phyloP scores from a whole-genome alignment of 768 basidiomycete species.

The Pleurotus giganteus region DNA sequence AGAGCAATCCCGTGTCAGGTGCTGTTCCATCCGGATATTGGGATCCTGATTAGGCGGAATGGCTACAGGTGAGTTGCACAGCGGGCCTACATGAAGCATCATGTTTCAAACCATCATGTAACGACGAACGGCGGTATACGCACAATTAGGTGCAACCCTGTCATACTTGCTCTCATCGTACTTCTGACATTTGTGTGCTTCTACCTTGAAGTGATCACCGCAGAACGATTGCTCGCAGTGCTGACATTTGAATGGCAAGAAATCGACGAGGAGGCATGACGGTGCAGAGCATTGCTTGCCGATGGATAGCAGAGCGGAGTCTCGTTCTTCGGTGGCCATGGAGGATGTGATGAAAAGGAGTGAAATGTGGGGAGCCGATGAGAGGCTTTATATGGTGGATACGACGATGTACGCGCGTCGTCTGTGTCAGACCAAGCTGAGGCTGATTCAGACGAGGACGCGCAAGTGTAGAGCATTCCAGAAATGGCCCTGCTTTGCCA shows the following conservation, averaged over 20 bases:
- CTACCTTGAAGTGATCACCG: constrained; percentile 74
- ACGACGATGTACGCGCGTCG: constrained; percentile 2
- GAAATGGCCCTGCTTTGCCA: background rate
- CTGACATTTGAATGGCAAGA: constrained; percentile 84
- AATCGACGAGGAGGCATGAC: constrained; percentile 73
- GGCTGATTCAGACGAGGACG: background rate
- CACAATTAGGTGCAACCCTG: constrained; percentile 76
- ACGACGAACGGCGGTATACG: constrained; percentile 19
- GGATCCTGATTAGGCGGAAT: constrained; percentile 79
- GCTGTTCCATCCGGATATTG: constrained; percentile 77
- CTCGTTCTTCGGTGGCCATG: constrained; percentile 29
- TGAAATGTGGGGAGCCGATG: background rate
- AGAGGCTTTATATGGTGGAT: background rate
- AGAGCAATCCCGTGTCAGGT: constrained; percentile 64
- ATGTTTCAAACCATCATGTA: background rate
- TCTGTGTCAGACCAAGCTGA: background rate
- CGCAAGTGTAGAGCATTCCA: constrained; percentile 1
- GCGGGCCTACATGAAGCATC: constrained; percentile 50
- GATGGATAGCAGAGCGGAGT: constrained; percentile 59
- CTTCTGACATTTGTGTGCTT: constrained; percentile 62
- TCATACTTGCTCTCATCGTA: constrained; percentile 73
- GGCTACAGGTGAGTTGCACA: constrained; percentile 75
- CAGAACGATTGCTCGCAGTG: constrained; percentile 74
- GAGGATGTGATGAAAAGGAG: background rate
- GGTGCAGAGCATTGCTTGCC: constrained; percentile 71